Base-by-base conservation (phyloP, 768 basidiomycete genomes). In the Leccinellum rugosiceps region DNA sequence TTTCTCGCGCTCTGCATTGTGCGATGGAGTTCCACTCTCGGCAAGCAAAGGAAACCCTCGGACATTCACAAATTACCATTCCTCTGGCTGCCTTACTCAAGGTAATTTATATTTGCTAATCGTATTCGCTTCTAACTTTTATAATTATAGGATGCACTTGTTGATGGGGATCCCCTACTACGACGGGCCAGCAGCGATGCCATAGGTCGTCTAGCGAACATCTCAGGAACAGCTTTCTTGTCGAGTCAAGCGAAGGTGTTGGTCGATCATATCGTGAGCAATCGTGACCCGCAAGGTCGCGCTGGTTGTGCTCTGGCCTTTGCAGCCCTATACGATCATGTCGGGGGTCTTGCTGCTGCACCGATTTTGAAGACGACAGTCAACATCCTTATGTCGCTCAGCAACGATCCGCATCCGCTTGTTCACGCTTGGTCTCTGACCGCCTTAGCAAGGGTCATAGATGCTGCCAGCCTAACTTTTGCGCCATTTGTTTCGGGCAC, bases 261-360 rank as follows among this genome's bases (percentile, higher is more conserved):
- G 4, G 94, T 98, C 9, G 90, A 97, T 63, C 89, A 94, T 65
- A 90, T 98, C 23, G 93, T 98, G 55, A 92, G 80, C 72, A 97
- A 98, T 70, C 88, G 96, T 17, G 90, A 96, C 70, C 96, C 97
- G 0, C 82, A 91, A 59, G 87, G 87, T 23, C 85, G 97, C 17
- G 95, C 96, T 15, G 97, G 97, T 0, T 98, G 94, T 68, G 93
- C 94, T 0, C 74, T 94, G 35, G 90, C 95, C 0, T 93, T 98
- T 65, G 93, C 94, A 13, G 83, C 94, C 13, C 92, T 98, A 35
- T 96, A 97, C 71, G 84, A 82, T 45, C 83, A 92, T 65, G 94
- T 98, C 50, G 97, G 97, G 8, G 91, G 94, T 41, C 80, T 98
- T n/a, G 92, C 92, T 11, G 96, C 94, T 7, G 93, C 93, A 0